Conservation (phyloP, 2,329 filamentous ascomycete species). For the Pestalotiopsis fici region DNA sequence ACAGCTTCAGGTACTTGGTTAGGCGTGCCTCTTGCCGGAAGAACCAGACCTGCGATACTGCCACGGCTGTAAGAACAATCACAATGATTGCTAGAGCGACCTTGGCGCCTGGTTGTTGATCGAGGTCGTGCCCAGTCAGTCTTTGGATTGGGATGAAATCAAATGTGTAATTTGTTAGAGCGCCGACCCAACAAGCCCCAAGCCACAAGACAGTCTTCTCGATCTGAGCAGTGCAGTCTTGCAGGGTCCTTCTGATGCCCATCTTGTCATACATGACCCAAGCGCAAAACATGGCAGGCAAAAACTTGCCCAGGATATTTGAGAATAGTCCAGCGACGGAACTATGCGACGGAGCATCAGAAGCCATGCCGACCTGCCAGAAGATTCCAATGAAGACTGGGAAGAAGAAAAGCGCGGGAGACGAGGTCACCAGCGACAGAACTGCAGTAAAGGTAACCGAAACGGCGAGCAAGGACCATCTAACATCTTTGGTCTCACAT, state of each 20-base stretch:
- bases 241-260: conserved; percentile 70
- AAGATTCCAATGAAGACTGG: conserved; percentile 81
- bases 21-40: conserved; percentile 85
- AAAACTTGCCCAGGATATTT: conserved; percentile 74
- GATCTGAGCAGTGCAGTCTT: conserved; percentile 75
- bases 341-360: conserved; percentile 75
- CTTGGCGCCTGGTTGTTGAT: conserved; percentile 86
- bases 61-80: conserved; percentile 66
- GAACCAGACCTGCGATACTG: conserved; percentile 77
- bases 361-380: conserved; percentile 86
- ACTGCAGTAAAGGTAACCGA: conserved; percentile 78
- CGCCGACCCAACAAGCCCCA: conserved; percentile 86
- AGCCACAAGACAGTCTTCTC: conserved; percentile 92
- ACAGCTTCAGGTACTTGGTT: conserved; percentile 75
- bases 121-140: conserved; percentile 85
- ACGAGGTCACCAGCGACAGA: conserved; percentile 80
- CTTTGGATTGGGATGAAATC: conserved; percentile 91
- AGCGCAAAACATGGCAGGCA: conserved; percentile 84
- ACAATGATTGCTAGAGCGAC: conserved; percentile 80
- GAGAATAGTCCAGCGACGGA: conserved; percentile 74
- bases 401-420: conserved; percentile 81
- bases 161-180: conserved; percentile 93
- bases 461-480: conserved; percentile 82
- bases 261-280: conserved; percentile 89
- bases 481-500: conserved; percentile 72